phyloP scores from a whole-genome alignment of 345 rosid species.

The Rubroshorea leprosula region DNA sequence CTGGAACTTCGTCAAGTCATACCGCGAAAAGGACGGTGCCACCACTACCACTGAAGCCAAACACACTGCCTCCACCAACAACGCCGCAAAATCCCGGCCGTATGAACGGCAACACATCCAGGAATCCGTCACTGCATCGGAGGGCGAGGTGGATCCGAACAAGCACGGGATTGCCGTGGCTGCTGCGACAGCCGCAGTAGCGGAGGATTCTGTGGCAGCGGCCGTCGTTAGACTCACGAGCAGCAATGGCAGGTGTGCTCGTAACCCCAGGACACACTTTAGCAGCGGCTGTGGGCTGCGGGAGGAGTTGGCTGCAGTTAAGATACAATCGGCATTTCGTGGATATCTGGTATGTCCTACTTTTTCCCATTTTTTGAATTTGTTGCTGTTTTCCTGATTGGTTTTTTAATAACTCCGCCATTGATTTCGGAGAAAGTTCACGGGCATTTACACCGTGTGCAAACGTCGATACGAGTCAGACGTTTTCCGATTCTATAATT shows the following conservation, averaged over 20 bases:
- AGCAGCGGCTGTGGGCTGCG: slow-evolving; percentile 18
- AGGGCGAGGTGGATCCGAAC: slow-evolving; percentile 25
- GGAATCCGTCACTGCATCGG: slow-evolving; percentile 15
- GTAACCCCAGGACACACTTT: slow-evolving; percentile 24
- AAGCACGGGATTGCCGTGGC: slow-evolving; percentile 78
- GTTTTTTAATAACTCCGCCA: neutral
- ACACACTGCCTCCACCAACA: no score
- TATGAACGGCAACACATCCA: slow-evolving; percentile 9
- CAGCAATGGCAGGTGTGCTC: slow-evolving; percentile 52
- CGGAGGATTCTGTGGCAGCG: no score
- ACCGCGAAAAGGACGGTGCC: slow-evolving; percentile 35
- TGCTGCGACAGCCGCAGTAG: slow-evolving; percentile 38
- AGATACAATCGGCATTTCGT: slow-evolving; percentile 84
- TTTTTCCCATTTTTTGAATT: neutral
- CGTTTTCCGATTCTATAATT: neutral
- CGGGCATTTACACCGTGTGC: slow-evolving; percentile 12
- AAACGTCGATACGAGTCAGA: slow-evolving; percentile 13
- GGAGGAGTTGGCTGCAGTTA: slow-evolving; percentile 51
- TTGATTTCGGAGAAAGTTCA: slow-evolving; percentile 1
- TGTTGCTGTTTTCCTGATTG: neutral
- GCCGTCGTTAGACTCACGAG: slow-evolving; percentile 67
- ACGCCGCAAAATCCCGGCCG: slow-evolving; percentile 6
- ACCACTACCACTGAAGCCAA: neutral
- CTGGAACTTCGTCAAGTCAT: slow-evolving; percentile 83
- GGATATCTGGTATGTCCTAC: slow-evolving; percentile 68